Percentiles rank a stretch among this genome's conserved stretches.
Conservation (phyloP, 305 asterid species). For the Andrographis paniculata region DNA sequence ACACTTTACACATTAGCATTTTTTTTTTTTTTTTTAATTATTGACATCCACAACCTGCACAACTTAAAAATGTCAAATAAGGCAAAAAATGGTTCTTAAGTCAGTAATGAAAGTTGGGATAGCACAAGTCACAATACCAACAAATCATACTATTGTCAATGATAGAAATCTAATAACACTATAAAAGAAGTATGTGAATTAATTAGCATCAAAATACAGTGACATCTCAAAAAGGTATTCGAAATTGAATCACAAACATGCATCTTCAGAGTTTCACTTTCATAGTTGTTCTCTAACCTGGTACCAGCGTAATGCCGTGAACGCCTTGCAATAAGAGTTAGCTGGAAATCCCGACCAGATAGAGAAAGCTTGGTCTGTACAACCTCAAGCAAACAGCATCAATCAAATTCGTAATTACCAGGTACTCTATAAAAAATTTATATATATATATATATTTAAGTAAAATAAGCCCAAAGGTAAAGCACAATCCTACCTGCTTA, state of each 20-base stretch:
- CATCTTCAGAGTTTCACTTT: not conserved
- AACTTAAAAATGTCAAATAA: no score
- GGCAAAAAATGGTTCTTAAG: no score
- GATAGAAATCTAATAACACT: no score
- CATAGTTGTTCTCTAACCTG: slow-evolving; percentile 32
- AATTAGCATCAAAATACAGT: slow-evolving; percentile 1
- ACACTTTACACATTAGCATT: no score
- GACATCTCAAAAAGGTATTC: slow-evolving; percentile 2
- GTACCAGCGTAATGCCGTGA: slow-evolving; percentile 90
- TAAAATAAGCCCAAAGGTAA: not conserved
- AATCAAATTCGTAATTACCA: slow-evolving; percentile 14
- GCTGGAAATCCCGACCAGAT: slow-evolving; percentile 52
- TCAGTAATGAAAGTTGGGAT: no score
- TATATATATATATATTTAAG: no score
- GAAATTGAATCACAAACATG: slow-evolving; percentile 6
- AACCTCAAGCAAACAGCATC: slow-evolving; percentile 22
- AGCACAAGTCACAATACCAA: slow-evolving; percentile 2
- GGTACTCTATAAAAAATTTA: no score
- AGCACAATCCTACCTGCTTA: slow-evolving; percentile 45
- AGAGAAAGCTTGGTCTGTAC: slow-evolving; percentile 48
- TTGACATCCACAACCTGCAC: no score
- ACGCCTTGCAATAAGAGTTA: slow-evolving; percentile 68
- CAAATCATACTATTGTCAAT: not conserved
- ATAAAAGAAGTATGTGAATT: no score
- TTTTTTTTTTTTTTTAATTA: no score